These are phyloP conservation scores for Salix udensis DNA, from an alignment of 345 rosid genomes.

Conservation along the genomic window DNA sequence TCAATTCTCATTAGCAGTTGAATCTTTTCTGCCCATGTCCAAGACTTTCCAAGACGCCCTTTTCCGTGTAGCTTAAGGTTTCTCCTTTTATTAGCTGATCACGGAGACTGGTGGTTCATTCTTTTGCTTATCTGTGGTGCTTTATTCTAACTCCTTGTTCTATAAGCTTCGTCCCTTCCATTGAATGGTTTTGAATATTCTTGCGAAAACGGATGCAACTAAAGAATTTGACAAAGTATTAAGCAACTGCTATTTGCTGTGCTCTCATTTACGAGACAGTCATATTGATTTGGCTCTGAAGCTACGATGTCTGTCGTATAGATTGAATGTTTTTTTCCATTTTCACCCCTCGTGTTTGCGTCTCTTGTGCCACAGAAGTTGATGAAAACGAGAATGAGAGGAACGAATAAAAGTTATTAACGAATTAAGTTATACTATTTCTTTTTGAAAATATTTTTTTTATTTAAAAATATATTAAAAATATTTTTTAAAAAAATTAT, in stretches of 20 bases:
- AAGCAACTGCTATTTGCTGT: neutral
- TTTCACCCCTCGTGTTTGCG: neutral
- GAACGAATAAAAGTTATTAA: neutral
- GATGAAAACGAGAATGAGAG: neutral
- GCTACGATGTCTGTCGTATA: neutral
- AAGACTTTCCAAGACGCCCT: too few relatives aligned
- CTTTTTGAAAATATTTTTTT: too few relatives aligned
- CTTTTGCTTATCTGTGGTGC: neutral
- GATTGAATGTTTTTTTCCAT: neutral
- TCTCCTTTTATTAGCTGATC: slow-evolving; percentile 8
- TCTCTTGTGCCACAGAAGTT: neutral
- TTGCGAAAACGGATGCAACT: neutral
- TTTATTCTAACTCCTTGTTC: neutral
- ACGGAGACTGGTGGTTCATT: neutral
- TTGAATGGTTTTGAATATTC: neutral
- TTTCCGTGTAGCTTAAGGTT: neutral
- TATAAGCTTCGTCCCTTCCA: neutral
- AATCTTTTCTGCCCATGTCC: too few relatives aligned
- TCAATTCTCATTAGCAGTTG: too few relatives aligned
- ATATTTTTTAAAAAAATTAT: too few relatives aligned
- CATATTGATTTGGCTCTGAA: neutral
- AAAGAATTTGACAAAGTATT: neutral
- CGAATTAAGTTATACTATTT: neutral
- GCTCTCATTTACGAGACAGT: neutral
- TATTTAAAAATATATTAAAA: too few relatives aligned